Conservation (phyloP, 257 asterid genomes). For the Nicotiana knightiana region DNA sequence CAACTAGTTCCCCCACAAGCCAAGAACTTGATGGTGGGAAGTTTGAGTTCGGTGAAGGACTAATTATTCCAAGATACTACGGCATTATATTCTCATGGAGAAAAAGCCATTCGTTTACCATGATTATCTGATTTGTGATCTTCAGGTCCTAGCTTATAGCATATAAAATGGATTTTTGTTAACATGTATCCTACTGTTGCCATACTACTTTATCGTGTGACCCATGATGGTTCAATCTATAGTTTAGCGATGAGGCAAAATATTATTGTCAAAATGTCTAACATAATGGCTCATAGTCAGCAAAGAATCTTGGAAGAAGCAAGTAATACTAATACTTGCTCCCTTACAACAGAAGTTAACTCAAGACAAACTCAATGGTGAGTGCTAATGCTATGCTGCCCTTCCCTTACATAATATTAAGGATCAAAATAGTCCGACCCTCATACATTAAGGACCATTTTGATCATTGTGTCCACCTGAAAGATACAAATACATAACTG, state of each 20-base stretch:
- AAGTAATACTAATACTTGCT: constrained; percentile 41
- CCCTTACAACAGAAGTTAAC: constrained; percentile 33
- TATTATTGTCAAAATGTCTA: constrained; percentile 31
- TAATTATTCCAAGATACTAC: constrained; percentile 43
- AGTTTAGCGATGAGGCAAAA: constrained; percentile 46
- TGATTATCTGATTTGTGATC: constrained; percentile 7
- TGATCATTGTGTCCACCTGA: no score
- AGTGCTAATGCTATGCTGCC: no score
- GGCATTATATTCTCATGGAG: constrained; percentile 50
- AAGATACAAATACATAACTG: no score
- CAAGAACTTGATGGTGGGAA: constrained; percentile 65
- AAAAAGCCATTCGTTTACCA: constrained; percentile 7
- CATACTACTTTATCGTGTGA: constrained; percentile 49
- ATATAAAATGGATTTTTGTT: constrained; percentile 52
- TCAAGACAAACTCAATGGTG: constrained; percentile 48
- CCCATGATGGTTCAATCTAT: constrained; percentile 48
- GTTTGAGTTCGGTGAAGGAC: constrained; percentile 12
- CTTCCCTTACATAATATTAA: no score
- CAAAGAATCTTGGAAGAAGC: constrained; percentile 53
- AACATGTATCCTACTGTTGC: constrained; percentile 46
- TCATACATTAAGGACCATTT: no score
- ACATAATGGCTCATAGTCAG: constrained; percentile 53
- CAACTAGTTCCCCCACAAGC: constrained; percentile 21
- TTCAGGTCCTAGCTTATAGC: constrained; percentile 44
- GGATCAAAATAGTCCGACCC: no score